Conservation (phyloP, 2,329 filamentous ascomycete genomes). For the Verticillium longisporum region DNA sequence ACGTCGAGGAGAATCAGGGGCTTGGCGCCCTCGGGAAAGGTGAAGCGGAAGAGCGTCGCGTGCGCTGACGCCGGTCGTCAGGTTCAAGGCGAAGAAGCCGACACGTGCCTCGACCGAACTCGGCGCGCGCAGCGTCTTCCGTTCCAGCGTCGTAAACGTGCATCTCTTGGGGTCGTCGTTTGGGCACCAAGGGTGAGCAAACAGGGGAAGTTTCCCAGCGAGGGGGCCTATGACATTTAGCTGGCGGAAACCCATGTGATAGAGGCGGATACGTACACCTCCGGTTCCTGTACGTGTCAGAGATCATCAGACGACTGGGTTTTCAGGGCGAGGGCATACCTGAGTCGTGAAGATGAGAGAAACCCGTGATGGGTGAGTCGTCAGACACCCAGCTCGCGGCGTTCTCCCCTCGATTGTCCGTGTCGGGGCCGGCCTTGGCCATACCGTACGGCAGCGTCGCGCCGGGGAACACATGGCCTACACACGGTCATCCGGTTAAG, state of each 20-base stretch:
- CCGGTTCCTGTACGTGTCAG: conserved; percentile 20
- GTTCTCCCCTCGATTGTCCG: conserved; percentile 33
- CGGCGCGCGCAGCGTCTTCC: conserved; percentile 42
- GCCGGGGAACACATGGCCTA: conserved; percentile 45
- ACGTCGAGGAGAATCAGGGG: conserved; percentile 55
- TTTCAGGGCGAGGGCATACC: conserved; percentile 20
- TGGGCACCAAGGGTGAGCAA: conserved; percentile 40
- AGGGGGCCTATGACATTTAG: conserved; percentile 21
- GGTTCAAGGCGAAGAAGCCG: conserved; percentile 52
- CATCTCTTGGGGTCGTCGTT: conserved; percentile 40
- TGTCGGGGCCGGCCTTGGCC: conserved; percentile 38
- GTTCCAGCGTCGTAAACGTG: conserved; percentile 39
- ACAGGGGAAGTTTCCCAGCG: conserved; percentile 45
- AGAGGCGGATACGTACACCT: conserved; percentile 13
- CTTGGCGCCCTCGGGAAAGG: conserved; percentile 36
- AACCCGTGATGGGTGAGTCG: conserved; percentile 39
- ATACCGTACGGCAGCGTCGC: conserved; percentile 44
- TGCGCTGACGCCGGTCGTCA: conserved; percentile 51
- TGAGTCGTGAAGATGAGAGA: conserved; percentile 49
- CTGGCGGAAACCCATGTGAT: background rate
- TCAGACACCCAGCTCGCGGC: conserved; percentile 49
- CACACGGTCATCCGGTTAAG: background rate
- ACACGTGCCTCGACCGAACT: conserved; percentile 45
- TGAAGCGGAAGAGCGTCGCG: conserved; percentile 54
- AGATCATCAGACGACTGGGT: background rate